A percentile compares a stretch with the other conserved stretches of the same genome.
Conservation (phyloP, 495 filamentous ascomycete species). For the Pyrenula aspistea region DNA sequence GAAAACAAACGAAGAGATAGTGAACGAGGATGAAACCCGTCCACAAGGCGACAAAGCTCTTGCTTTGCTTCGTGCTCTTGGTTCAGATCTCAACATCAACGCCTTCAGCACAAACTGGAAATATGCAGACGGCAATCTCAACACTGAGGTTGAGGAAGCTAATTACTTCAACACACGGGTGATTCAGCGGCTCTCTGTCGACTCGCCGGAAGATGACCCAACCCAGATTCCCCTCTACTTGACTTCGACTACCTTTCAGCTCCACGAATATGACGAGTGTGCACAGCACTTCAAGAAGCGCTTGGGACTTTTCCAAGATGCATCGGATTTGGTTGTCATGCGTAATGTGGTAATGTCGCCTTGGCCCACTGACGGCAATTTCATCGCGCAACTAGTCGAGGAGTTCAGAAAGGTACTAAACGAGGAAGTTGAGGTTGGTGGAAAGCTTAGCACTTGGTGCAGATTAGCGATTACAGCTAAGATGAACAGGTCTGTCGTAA, state of each 20-base stretch:
- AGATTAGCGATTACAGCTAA: neutral
- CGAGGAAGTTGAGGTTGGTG: slow-evolving; percentile 17
- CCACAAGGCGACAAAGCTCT: slow-evolving; percentile 14
- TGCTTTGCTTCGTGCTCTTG: slow-evolving; percentile 22
- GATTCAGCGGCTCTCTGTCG: slow-evolving; percentile 24
- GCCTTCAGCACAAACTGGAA: slow-evolving; percentile 30
- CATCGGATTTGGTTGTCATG: slow-evolving; percentile 23
- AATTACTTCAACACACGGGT: slow-evolving; percentile 34
- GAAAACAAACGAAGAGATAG: slow-evolving; percentile 22
- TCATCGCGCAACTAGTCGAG: slow-evolving; percentile 13
- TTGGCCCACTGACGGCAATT: slow-evolving; percentile 22
- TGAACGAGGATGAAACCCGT: slow-evolving; percentile 9
- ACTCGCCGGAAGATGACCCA: slow-evolving; percentile 21
- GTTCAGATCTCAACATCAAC: slow-evolving; percentile 37
- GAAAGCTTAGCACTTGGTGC: neutral
- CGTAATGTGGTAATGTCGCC: slow-evolving; percentile 30
- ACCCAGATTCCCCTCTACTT: slow-evolving; percentile 26
- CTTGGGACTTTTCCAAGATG: slow-evolving; percentile 16
- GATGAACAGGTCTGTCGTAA: slow-evolving; percentile 12
- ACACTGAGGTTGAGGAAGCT: slow-evolving; percentile 35
- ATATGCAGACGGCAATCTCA: slow-evolving; percentile 21
- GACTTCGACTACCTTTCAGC: slow-evolving; percentile 27
- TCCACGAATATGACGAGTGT: slow-evolving; percentile 28
- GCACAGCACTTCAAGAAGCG: slow-evolving; percentile 23
- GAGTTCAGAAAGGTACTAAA: slow-evolving; percentile 16